phyloP scores from a whole-genome alignment of 805 yeast genomes.

The Suhomyces xylopsoci region DNA sequence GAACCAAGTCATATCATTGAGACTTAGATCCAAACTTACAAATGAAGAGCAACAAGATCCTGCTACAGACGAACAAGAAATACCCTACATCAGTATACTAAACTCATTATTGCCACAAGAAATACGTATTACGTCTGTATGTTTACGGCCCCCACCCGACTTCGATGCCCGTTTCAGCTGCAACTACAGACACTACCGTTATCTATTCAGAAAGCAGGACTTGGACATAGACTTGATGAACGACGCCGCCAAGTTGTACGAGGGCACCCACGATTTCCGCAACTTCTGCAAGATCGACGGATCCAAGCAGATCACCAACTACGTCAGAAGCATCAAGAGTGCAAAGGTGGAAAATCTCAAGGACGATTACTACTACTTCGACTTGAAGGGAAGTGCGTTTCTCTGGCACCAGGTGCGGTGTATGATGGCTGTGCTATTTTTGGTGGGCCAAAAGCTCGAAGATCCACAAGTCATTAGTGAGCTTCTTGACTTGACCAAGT shows the following conservation, averaged over 20 bases:
- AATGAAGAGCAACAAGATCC: constrained; percentile 60
- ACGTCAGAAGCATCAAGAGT: constrained; percentile 56
- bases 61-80: constrained; percentile 59
- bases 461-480: constrained; percentile 52
- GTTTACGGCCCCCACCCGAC: constrained; percentile 74
- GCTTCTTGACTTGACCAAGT: constrained; percentile 53
- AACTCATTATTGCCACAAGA: constrained; percentile 80
- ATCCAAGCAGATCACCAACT: constrained; percentile 84
- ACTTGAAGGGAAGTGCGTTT: constrained; percentile 84
- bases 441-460: constrained; percentile 80
- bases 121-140: constrained; percentile 75
- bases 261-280: constrained; percentile 86
- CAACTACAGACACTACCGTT: constrained; percentile 77
- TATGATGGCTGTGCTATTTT: constrained; percentile 80
- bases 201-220: constrained; percentile 56
- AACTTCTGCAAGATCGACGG: constrained; percentile 95
- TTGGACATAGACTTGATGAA: constrained; percentile 68
- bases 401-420: constrained; percentile 98
- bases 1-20: constrained; percentile 85
- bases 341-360: constrained; percentile 45
- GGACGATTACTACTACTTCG: constrained; percentile 61
- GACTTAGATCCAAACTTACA: constrained; percentile 65
- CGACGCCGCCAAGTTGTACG: constrained; percentile 57
- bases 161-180: constrained; percentile 96
- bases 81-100: constrained; percentile 71